Conservation (phyloP, 2,329 filamentous ascomycete genomes). For the Chaetomiaceae sp. region DNA sequence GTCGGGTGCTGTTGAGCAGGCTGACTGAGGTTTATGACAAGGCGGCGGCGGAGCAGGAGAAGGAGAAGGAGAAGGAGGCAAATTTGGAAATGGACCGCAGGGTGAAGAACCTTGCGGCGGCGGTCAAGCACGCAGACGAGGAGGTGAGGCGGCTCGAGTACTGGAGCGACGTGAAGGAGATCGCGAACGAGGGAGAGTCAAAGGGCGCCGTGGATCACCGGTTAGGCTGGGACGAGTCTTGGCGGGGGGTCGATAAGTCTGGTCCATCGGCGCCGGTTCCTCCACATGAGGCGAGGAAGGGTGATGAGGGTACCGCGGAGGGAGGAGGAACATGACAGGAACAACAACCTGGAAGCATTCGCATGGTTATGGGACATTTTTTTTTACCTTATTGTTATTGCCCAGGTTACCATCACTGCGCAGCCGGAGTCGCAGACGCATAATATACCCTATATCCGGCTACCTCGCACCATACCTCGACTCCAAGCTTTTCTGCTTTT, state of each 20-base stretch:
- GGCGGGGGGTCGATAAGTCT: constrained; percentile 51
- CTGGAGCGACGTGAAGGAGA: constrained; percentile 77
- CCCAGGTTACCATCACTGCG: no score
- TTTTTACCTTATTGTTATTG: no score
- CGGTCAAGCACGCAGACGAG: constrained; percentile 70
- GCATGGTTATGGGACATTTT: neutral
- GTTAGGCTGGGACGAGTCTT: constrained; percentile 43
- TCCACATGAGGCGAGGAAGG: neutral
- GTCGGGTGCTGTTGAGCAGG: constrained; percentile 67
- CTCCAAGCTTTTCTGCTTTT: neutral
- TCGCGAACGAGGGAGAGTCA: constrained; percentile 52
- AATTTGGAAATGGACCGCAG: constrained; percentile 43
- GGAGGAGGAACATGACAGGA: neutral
- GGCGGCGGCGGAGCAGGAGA: constrained; percentile 45
- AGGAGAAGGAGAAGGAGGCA: constrained; percentile 41
- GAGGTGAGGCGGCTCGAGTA: constrained; percentile 79
- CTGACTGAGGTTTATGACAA: constrained; percentile 62
- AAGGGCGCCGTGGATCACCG: constrained; percentile 40
- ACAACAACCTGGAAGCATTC: no score
- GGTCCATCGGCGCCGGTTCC: constrained; percentile 39
- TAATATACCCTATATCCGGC: neutral
- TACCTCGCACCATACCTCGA: neutral
- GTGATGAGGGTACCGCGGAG: neutral
- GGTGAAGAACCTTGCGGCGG: constrained; percentile 66
- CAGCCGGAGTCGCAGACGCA: neutral